Conservation (phyloP, 2,329 filamentous ascomycete species). For the Paraphoma sp. region DNA sequence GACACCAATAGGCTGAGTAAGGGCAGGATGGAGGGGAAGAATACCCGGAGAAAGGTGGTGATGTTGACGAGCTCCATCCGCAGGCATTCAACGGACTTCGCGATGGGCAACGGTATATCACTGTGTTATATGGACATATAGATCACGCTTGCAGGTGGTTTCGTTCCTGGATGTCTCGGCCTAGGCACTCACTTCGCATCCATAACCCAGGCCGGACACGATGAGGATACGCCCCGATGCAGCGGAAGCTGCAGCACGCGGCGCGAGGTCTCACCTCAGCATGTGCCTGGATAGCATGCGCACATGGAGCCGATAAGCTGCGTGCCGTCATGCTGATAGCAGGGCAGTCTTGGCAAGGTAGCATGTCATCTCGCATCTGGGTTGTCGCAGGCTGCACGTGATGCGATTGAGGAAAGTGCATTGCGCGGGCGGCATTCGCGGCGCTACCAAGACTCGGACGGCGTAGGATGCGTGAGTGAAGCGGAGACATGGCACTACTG, state of each 20-base stretch:
- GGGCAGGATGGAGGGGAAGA: neutral
- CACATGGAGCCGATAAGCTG: neutral
- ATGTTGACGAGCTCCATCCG: neutral
- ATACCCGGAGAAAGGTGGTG: neutral
- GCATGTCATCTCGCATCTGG: neutral
- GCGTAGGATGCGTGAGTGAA: neutral
- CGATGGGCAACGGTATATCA: neutral
- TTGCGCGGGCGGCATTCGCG: neutral
- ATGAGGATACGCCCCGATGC: neutral
- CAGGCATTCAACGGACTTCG: neutral
- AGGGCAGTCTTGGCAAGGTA: neutral
- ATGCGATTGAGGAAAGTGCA: constrained; percentile 2
- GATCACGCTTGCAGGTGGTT: neutral
- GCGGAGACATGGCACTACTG: neutral
- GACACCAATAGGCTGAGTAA: neutral
- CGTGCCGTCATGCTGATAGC: neutral
- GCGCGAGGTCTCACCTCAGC: constrained; percentile 5
- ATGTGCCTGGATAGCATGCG: neutral
- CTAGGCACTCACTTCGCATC: neutral
- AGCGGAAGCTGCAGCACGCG: neutral
- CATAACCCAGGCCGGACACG: neutral
- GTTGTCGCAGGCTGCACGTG: constrained; percentile 1
- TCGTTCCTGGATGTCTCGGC: neutral
- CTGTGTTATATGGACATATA: neutral
- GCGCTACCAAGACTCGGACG: neutral